These are phyloP conservation scores for Dictyostelium brefeldianum DNA, from an alignment of 78 protist genomes.

Conservation along the genomic window DNA sequence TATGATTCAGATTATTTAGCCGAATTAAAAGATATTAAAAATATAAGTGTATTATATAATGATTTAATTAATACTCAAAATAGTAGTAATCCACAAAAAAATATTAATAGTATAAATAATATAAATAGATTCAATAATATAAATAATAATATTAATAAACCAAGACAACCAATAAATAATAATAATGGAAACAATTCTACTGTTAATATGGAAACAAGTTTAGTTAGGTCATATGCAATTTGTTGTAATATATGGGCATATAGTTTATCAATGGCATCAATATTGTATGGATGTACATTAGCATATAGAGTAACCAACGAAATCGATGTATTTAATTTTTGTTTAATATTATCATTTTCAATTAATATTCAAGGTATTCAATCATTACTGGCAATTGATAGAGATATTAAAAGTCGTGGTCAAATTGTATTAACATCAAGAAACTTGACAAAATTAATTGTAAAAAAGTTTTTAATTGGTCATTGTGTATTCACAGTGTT, in stretches of 20 bases:
- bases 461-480: neutral
- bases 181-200: neutral
- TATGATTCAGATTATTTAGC: too few species aligned
- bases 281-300: slow-evolving; percentile 11
- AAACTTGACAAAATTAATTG: neutral
- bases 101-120: neutral
- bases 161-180: neutral
- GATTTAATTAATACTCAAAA: neutral
- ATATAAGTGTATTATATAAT: neutral
- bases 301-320: slow-evolving; percentile 4
- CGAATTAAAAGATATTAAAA: neutral
- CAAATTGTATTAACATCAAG: neutral
- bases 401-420: neutral
- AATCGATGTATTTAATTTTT: slow-evolving; percentile 15
- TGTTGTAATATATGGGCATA: slow-evolving; percentile 10
- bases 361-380: slow-evolving; percentile 12
- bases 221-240: neutral
- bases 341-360: neutral
- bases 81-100: neutral
- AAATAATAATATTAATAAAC: neutral
- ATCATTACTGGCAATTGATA: slow-evolving; percentile 1
- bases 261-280: slow-evolving; percentile 6
- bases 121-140: neutral
- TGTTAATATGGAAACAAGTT: neutral
- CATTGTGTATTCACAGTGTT: neutral